Base-by-base conservation (phyloP, 2,329 filamentous ascomycete genomes). In the Colletotrichum plurivorum region DNA sequence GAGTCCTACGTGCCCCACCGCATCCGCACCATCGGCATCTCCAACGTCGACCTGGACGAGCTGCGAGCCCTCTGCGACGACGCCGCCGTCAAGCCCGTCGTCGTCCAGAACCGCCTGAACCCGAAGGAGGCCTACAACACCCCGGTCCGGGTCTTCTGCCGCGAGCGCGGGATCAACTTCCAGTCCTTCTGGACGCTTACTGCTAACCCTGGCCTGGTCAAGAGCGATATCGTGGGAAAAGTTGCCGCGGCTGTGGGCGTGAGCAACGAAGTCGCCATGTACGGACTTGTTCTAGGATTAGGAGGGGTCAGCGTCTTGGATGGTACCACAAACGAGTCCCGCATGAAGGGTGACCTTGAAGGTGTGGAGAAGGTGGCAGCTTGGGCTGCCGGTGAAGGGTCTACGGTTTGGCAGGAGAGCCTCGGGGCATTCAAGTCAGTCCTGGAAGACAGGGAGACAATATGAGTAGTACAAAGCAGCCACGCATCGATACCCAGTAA, bases 51-150 rank as follows among this genome's bases (percentile, higher is more conserved):
- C n/a, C 79, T 92, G 2, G 77, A 83, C 0, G 78, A 88, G 2
- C 83, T 96, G 0, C 77, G 85, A 60, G 78, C 80, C 5, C 79
- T 94, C 1, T 83, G 84, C 67, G 75, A 82, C 1, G 74, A 80
- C 18, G 81, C 83, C 4, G 79, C 73, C 0, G 70, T 83, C 49
- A 81, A 80, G 69, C 84, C 84, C 1, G 83, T 86, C 1, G 86
- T 94, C 2, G 90, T 95, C 5, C 93, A 96, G 80, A 95, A 96
- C 75, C 87, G 92, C 2, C 94, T 96, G 79, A 88, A 91, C 75
- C 78, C 81, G 2, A 79, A 81, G 2, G 92, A 89, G 0, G 75
- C 77, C 2, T 92, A 87, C 73, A 93, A 95, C 71, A 80, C 82
- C 0, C 79, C 82, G 0, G 78, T 95, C 16, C 87, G 93, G 22